Conservation (phyloP, 768 basidiomycete species). For the Tylopilus vinaceipallidus region DNA sequence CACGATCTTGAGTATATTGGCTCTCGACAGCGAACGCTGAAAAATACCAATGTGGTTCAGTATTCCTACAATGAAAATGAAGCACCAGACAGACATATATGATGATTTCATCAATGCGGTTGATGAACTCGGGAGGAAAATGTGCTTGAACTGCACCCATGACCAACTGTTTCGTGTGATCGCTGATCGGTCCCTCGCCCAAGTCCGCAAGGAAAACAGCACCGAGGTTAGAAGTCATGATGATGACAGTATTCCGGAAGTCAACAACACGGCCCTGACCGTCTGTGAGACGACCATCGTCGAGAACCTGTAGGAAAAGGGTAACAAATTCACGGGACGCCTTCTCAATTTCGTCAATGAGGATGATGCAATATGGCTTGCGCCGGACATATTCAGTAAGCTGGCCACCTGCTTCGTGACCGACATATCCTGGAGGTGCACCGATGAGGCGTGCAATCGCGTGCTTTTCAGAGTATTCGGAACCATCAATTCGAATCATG, state of each 20-base stretch:
- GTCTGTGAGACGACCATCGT: constrained; percentile 90
- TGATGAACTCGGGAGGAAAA: constrained; percentile 92
- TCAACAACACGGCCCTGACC: constrained; percentile 88
- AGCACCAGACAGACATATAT: constrained; percentile 48
- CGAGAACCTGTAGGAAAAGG: constrained; percentile 79
- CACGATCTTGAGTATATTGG: constrained; percentile 81
- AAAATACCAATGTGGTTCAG: constrained; percentile 29
- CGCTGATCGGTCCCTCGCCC: constrained; percentile 65
- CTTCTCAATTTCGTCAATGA: constrained; percentile 91
- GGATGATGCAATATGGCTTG: constrained; percentile 83
- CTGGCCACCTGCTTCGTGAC: constrained; percentile 87
- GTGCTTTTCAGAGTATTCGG: constrained; percentile 88
- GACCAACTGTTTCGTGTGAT: constrained; percentile 61
- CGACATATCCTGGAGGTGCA: constrained; percentile 85
- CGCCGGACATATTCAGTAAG: constrained; percentile 91
- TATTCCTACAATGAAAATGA: background rate
- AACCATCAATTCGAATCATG: constrained; percentile 90
- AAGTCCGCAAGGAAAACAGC: constrained; percentile 74
- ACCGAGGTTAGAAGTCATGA: constrained; percentile 93
- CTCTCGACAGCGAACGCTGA: constrained; percentile 76
- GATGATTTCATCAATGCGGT: constrained; percentile 84
- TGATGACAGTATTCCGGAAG: constrained; percentile 90
- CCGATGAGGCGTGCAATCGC: constrained; percentile 69
- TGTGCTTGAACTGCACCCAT: constrained; percentile 77
- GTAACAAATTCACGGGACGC: constrained; percentile 75